Evolutionary conservation across 2,329 filamentous ascomycete genomes (phyloP).

Genomic region (Trichophyton equinum): DNA sequence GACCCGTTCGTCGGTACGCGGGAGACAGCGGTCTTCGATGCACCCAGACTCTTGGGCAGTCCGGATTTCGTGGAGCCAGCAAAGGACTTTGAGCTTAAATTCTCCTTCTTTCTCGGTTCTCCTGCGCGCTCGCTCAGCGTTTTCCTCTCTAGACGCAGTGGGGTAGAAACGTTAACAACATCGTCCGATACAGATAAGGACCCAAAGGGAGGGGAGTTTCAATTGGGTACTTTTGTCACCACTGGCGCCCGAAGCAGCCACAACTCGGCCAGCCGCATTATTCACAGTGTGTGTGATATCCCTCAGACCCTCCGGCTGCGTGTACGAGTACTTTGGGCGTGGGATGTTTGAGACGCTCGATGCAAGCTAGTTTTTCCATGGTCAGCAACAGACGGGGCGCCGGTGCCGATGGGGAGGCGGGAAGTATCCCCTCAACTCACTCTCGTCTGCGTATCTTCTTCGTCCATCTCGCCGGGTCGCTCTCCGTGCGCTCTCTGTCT

Average conservation of each 20-base stretch:
- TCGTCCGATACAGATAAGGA: background rate
- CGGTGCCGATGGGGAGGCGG: background rate
- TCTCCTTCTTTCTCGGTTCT: slow-evolving; percentile 33
- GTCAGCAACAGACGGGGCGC: background rate
- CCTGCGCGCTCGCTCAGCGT: slow-evolving; percentile 42
- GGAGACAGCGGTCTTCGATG: background rate
- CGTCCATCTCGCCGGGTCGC: background rate
- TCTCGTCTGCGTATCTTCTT: background rate
- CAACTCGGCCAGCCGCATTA: slow-evolving; percentile 33
- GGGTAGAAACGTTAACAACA: background rate
- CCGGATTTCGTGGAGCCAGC: background rate
- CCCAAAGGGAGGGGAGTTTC: background rate
- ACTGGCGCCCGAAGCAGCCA: background rate
- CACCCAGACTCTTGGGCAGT: background rate
- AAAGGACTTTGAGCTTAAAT: slow-evolving; percentile 16
- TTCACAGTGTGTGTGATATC: slow-evolving; percentile 42
- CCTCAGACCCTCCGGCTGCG: slow-evolving; percentile 26
- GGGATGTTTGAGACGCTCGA: slow-evolving; percentile 3
- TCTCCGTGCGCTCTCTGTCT: background rate
- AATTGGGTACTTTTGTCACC: background rate
- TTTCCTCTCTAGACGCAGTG: background rate
- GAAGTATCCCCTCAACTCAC: background rate
- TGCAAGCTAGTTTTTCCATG: background rate
- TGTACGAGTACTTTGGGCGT: background rate
- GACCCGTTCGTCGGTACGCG: background rate